Conservation (phyloP, 2,329 filamentous ascomycete species). For the Colletotrichum graminicola region DNA sequence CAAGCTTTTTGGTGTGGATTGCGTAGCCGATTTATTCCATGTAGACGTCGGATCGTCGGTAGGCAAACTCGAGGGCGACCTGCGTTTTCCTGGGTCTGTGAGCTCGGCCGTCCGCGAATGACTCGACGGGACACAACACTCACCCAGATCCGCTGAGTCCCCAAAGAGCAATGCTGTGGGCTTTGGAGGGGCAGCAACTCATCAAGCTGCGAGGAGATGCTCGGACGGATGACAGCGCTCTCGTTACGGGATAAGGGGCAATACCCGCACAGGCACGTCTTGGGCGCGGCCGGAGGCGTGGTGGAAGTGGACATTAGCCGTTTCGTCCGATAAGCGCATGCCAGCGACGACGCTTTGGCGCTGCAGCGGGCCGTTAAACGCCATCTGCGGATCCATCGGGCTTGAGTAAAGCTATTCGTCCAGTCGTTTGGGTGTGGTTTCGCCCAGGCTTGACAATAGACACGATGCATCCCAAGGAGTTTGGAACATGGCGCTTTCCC, state of each 20-base stretch:
- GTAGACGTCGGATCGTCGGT: neutral
- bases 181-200: neutral
- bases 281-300: neutral
- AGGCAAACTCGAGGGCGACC: conserved; percentile 1
- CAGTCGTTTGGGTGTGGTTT: neutral
- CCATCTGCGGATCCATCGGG: neutral
- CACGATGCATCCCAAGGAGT: neutral
- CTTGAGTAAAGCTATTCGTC: neutral
- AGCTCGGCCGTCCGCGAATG: neutral
- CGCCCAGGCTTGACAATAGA: neutral
- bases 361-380: neutral
- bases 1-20: neutral
- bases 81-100: neutral
- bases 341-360: conserved; percentile 1
- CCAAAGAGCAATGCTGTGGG: neutral
- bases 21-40: neutral
- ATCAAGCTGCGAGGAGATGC: neutral
- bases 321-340: neutral
- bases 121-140: neutral
- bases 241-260: neutral
- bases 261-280: neutral
- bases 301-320: neutral
- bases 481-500: neutral
- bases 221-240: neutral
- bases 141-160: neutral